A percentile compares a stretch with the other conserved stretches of the same genome.
Evolutionary conservation across 768 basidiomycete species (phyloP).

Genomic region (Rhodotorula babjevae): DNA sequence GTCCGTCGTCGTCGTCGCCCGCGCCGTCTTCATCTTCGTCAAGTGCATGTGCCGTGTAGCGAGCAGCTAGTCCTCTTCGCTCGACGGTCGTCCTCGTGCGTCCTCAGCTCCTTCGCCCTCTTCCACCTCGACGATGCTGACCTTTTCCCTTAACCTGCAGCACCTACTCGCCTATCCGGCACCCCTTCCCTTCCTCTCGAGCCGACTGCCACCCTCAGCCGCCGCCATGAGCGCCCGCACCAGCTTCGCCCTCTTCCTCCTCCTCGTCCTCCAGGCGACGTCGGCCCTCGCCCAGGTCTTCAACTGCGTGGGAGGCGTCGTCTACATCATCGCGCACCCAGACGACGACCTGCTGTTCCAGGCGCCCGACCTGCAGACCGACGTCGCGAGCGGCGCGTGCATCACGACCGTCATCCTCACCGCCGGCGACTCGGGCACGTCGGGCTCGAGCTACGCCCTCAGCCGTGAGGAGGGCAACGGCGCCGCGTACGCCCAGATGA

Average conservation of each 20-base stretch:
- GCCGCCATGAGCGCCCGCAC: neutral
- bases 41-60: too few relatives aligned
- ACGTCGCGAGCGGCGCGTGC: constrained; percentile 9
- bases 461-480: constrained; percentile 34
- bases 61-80: too few relatives aligned
- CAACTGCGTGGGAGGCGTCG: constrained; percentile 20
- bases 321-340: constrained; percentile 27
- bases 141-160: too few relatives aligned
- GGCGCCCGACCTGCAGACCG: constrained; percentile 15
- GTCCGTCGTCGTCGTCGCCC: too few relatives aligned
- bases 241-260: neutral
- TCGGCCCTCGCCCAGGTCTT: constrained; percentile 4
- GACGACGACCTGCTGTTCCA: constrained; percentile 37
- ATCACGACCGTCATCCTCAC: constrained; percentile 32
- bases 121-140: too few relatives aligned
- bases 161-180: constrained; percentile 15
- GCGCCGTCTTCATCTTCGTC: too few relatives aligned
- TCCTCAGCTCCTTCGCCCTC: too few relatives aligned
- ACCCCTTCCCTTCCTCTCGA: neutral
- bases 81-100: too few relatives aligned
- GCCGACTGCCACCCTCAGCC: neutral
- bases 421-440: constrained; percentile 33
- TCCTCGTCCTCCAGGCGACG: neutral
- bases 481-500: constrained; percentile 37
- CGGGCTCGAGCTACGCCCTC: constrained; percentile 15